Evolutionary conservation across 75 land plant genomes (phyloP), one percentile per base, ranked within the genome.

Genomic region (Sequoia sempervirens): DNA sequence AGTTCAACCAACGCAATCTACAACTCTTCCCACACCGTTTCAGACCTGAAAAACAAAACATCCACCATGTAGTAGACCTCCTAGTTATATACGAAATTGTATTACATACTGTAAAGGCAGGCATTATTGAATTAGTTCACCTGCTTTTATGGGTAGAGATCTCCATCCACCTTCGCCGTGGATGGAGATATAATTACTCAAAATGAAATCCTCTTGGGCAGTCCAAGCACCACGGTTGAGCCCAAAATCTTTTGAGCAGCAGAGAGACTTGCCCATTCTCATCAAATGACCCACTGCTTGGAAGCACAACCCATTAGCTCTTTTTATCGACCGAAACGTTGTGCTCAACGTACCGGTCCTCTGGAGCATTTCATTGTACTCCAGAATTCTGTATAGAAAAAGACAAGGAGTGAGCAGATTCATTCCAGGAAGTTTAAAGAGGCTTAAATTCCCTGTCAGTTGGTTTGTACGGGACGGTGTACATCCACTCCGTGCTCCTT

Each of bases 141-240:
- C 91, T 66, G 91, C 91, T 88, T 88, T 88, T 30, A 75, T 85
- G 36, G 91, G 90, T 47, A 90, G 83, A 40, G 91, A 88, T 17
- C 85, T 70, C 91, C 91, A 90, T 87, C 83, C 82, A 9, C 91
- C 90, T 2, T 87, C 86, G 28, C 89, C 89, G 64, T 88, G 85
- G 76, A 81, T 84, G 41, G 69, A 70, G 37, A 90, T 88, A 82
- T 84, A 83, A 30, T 90, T 90, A 47, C 83, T 76, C 41, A 90
- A 87, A 74, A 85, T 85, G 40, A 87, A 85, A 80, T 90, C 91
- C 85, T 90, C 91, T 85, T 88, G 85, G 30, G 87, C 87, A 36
- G 87, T 88, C 91, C 91, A 90, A 3, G 91, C 90, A 37, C 91
- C 91, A 18, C 85, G 45, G 82, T 90, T 90, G 30, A 88, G 87